Evolutionary conservation across 2,329 filamentous ascomycete genomes (phyloP), one percentile per base, ranked within the genome.

Genomic region (Ophiostoma populinum): DNA sequence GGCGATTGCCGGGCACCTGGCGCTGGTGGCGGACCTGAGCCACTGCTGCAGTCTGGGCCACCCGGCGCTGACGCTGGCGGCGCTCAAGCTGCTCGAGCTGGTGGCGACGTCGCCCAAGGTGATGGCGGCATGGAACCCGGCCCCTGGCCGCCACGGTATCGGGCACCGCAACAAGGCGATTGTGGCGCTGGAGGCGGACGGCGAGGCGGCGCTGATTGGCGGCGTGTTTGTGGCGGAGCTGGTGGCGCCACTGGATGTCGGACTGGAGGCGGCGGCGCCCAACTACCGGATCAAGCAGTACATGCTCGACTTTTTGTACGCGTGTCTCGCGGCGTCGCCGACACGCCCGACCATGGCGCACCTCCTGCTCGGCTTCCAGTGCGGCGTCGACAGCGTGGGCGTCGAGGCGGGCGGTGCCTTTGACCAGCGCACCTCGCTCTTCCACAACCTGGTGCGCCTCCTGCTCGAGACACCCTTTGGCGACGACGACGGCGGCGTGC

Each of bases 341-440:
- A 70, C 78, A 46, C 71, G 75, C 45, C 86, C 90, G 5, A 92
- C 79, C 2, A 76, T 98, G 45, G 90, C 87, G 1, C 92, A 98
- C 53, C 65, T 92, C 30, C 62, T 98, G 2, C 70, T 98, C 5
- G 90, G 90, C 0, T 94, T 98, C 52, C 69, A 69, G 37, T 92
- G 83, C 47, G 70, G 74, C 28, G 70, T 77, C 24, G 75, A 74
- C 42, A 67, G 67, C 8, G 61, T 95, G 3, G 72, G 72, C 17
- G 59, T 90, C 21, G 66, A 78, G 34, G 58, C 72, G 1, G 68
- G 74, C 19, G 70, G 83, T 32, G 56, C 79, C 3, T 92, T 93
- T 53, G 69, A 75, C 10, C 62, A 69, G 12, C 69, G 73, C 11
- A 67, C 67, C 15, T 87, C 90, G 1, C 60, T 98, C 11, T 85